These are phyloP conservation scores for Annulohypoxylon moriforme DNA, from an alignment of 495 filamentous ascomycete species.

Conservation along the genomic window DNA sequence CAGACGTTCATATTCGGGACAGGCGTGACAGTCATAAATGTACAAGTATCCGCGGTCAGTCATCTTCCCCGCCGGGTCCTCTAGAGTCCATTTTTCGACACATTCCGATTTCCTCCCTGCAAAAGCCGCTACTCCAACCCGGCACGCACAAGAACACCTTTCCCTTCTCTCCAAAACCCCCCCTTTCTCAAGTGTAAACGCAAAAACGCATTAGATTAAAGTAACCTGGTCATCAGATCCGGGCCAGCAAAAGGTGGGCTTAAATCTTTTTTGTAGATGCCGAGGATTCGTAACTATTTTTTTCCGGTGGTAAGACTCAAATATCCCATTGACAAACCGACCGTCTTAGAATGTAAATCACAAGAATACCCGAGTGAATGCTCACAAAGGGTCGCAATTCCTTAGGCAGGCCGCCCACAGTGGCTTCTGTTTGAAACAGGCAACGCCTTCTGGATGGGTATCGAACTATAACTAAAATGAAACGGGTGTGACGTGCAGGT, in stretches of 20 bases:
- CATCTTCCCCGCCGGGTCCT: conserved; percentile 36
- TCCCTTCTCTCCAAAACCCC: conserved; percentile 10
- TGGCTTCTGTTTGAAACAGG: conserved; percentile 35
- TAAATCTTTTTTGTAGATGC: conserved; percentile 44
- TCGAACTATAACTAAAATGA: conserved; percentile 60
- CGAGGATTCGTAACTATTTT: conserved; percentile 44
- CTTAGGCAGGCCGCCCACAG: conserved; percentile 41
- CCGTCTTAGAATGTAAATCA: conserved; percentile 50
- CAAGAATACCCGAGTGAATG: conserved; percentile 46
- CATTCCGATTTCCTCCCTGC: conserved; percentile 30
- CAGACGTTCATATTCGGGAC: conserved; percentile 46
- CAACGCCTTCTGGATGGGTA: conserved; percentile 57
- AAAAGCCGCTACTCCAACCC: conserved; percentile 43
- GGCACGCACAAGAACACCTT: conserved; percentile 26
- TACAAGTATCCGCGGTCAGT: conserved; percentile 45
- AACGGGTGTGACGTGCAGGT: conserved; percentile 48
- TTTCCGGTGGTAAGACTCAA: conserved; percentile 36
- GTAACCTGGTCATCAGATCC: conserved; percentile 50
- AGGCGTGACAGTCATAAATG: conserved; percentile 48
- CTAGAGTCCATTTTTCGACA: conserved; percentile 43
- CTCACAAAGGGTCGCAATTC: conserved; percentile 46
- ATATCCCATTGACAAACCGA: conserved; percentile 44
- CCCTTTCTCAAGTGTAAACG: conserved; percentile 27
- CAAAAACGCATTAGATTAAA: conserved; percentile 58
- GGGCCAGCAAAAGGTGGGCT: conserved; percentile 58